These are phyloP conservation scores for Daldinia decipiens DNA, from an alignment of 495 filamentous ascomycete genomes.

Conservation along the genomic window DNA sequence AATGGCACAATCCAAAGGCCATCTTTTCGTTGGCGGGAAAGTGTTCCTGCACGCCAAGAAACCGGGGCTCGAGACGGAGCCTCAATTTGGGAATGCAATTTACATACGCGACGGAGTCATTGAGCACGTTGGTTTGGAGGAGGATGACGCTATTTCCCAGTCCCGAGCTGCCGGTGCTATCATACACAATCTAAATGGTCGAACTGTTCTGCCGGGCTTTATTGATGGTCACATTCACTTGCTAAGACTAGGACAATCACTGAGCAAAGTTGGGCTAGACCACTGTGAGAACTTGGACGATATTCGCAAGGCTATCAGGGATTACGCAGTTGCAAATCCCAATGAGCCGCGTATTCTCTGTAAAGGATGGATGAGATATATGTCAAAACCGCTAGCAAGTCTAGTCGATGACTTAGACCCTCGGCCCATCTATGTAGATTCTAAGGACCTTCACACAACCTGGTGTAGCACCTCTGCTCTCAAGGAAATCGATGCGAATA, in stretches of 20 bases:
- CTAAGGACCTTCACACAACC: constrained; percentile 70
- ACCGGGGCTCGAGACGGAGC: constrained; percentile 34
- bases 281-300: constrained; percentile 62
- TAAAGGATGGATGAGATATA: constrained; percentile 69
- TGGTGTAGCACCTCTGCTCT: constrained; percentile 70
- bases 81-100: constrained; percentile 36
- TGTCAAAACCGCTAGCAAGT: constrained; percentile 63
- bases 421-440: constrained; percentile 68
- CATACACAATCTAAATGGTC: constrained; percentile 58
- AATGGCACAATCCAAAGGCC: constrained; percentile 10
- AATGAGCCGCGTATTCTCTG: constrained; percentile 63
- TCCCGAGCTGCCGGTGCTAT: constrained; percentile 45
- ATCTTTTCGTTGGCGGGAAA: constrained; percentile 36
- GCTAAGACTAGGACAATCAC: constrained; percentile 66
- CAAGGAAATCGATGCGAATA: constrained; percentile 59
- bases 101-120: constrained; percentile 31
- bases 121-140: constrained; percentile 34
- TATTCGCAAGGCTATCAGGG: constrained; percentile 62
- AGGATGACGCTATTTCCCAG: constrained; percentile 24
- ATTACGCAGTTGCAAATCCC: constrained; percentile 62
- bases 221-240: constrained; percentile 73
- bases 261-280: constrained; percentile 65
- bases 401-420: constrained; percentile 68
- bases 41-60: constrained; percentile 34
- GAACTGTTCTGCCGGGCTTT: constrained; percentile 69